Percentiles rank a stretch among this genome's conserved stretches.
These are phyloP conservation scores for Annulohypoxylon stygium DNA, from an alignment of 495 filamentous ascomycete genomes.

Conservation along the genomic window DNA sequence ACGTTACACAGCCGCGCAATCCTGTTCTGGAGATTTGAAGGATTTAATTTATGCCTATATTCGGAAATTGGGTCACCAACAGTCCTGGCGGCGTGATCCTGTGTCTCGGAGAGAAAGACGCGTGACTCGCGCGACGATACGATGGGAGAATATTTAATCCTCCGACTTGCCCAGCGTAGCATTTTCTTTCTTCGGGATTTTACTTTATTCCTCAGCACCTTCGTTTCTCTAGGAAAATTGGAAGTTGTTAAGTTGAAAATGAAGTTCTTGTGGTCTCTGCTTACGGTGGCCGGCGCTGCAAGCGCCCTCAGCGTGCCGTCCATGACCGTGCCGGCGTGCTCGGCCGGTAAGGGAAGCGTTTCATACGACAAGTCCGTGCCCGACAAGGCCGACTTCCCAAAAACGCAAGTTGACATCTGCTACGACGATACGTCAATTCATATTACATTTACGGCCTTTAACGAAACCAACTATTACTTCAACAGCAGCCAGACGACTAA, in stretches of 20 bases:
- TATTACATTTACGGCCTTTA: conserved; percentile 49
- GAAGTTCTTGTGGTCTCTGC: conserved; percentile 27
- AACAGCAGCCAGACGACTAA: conserved; percentile 50
- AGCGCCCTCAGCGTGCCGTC: conserved; percentile 37
- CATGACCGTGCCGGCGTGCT: conserved; percentile 47
- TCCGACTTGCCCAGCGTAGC: neutral
- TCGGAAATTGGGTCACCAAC: conserved; percentile 33
- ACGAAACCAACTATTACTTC: conserved; percentile 53
- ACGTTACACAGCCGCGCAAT: conserved; percentile 36
- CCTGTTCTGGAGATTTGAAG: conserved; percentile 23
- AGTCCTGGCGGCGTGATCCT: conserved; percentile 13
- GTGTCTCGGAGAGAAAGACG: conserved; percentile 23
- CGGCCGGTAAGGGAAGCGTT: conserved; percentile 44
- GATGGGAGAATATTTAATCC: conserved; percentile 13
- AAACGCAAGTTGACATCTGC: conserved; percentile 52
- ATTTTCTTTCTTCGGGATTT: neutral
- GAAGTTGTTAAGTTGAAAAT: conserved; percentile 16
- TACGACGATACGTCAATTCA: conserved; percentile 50
- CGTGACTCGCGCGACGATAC: conserved; percentile 1
- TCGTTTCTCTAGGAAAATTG: conserved; percentile 3
- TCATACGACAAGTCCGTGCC: conserved; percentile 51
- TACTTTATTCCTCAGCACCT: neutral
- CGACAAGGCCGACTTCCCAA: conserved; percentile 43
- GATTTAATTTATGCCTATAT: conserved; percentile 40
- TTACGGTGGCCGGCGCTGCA: conserved; percentile 21